These are phyloP conservation scores for Plantago rigida DNA, from an alignment of 305 asterid species.

Conservation along the genomic window DNA sequence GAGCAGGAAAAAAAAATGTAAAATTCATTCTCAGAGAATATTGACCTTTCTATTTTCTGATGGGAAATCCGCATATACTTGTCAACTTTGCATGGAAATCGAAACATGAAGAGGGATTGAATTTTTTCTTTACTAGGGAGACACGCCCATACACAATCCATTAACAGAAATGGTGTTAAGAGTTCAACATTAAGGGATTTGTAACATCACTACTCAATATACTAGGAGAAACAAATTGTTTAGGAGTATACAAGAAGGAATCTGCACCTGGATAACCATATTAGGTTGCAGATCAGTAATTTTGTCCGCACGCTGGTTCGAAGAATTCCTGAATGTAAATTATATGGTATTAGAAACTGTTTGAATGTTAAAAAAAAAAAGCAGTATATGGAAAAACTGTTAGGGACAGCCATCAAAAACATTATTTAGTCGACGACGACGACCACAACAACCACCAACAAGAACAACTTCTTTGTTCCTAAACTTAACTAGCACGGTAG, in stretches of 20 bases:
- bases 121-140: conserved; percentile 1
- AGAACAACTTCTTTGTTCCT: too few relatives aligned
- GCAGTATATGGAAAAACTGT: conserved; percentile 2
- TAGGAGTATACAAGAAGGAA: conserved; percentile 3
- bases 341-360: conserved; percentile 15
- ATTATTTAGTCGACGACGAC: too few relatives aligned
- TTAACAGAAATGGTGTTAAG: not conserved
- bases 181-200: not conserved
- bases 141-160: conserved; percentile 13
- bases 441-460: too few relatives aligned
- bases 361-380: not conserved
- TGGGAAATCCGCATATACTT: not conserved
- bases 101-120: not conserved
- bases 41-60: too few relatives aligned
- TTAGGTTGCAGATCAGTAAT: conserved; percentile 67
- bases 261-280: conserved; percentile 66
- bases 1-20: not conserved
- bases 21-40: too few relatives aligned
- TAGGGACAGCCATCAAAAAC: too few relatives aligned
- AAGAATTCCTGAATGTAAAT: conserved; percentile 39
- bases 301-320: conserved; percentile 35
- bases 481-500: too few relatives aligned
- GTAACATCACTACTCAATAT: not conserved
- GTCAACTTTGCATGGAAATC: conserved; percentile 11
- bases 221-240: not conserved